Evolutionary conservation across 2,329 filamentous ascomycete species (phyloP).

Genomic region (Stachybotrys chlorohalonatus): DNA sequence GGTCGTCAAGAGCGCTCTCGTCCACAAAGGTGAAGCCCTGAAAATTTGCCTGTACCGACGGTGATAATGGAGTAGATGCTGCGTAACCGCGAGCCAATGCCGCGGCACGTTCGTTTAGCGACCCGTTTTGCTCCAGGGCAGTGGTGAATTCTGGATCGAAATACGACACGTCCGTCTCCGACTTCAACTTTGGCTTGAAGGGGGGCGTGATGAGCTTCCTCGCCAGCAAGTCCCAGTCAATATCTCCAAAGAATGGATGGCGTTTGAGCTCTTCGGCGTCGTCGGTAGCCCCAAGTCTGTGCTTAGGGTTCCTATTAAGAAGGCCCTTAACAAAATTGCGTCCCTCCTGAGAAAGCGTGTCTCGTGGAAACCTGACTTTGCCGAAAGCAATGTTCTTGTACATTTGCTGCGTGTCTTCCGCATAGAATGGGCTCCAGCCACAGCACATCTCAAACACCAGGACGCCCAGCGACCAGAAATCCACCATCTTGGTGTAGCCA

Average conservation of each 20-base stretch:
- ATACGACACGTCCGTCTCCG: constrained; percentile 92
- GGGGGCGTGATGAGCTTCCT: constrained; percentile 92
- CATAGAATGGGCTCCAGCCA: constrained; percentile 98
- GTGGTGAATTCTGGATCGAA: constrained; percentile 99
- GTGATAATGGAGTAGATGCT: constrained; percentile 84
- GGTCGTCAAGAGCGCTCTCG: constrained; percentile 85
- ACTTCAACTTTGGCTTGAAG: constrained; percentile 96
- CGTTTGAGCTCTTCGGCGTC: constrained; percentile 92
- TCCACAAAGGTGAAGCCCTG: constrained; percentile 99
- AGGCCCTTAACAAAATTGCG: constrained; percentile 97
- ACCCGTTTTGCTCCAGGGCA: constrained; percentile 76
- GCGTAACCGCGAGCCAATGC: constrained; percentile 78
- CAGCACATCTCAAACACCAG: constrained; percentile 99
- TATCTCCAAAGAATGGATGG: constrained; percentile 88
- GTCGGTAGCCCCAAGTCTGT: constrained; percentile 80
- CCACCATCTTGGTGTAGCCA: constrained; percentile 99
- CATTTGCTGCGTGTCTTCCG: constrained; percentile 99
- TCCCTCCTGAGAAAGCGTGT: constrained; percentile 88
- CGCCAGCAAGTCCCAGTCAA: constrained; percentile 81
- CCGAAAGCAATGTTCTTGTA: constrained; percentile 99
- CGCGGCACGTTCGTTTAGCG: constrained; percentile 83
- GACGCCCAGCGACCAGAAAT: constrained; percentile 97
- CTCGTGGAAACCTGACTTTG: constrained; percentile 91
- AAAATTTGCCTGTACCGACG: constrained; percentile 96
- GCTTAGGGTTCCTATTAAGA: constrained; percentile 92